Conservation (phyloP, 1,284 basidiomycete species). For the Ustilago bromivora region DNA sequence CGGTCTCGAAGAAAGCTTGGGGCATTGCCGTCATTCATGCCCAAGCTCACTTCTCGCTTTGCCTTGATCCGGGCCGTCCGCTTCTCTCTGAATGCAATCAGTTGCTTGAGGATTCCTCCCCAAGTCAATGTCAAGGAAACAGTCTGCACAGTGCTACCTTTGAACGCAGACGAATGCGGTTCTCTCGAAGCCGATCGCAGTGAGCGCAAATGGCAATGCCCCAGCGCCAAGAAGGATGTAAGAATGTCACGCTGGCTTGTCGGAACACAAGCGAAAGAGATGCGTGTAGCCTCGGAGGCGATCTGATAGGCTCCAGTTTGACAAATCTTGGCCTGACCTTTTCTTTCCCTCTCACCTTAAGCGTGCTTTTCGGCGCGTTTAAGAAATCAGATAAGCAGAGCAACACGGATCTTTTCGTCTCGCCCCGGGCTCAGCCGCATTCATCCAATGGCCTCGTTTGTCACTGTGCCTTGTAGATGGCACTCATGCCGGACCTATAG, state of each 20-base stretch:
- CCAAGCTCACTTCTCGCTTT: background rate
- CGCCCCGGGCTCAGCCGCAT: background rate
- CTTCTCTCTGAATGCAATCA: no score
- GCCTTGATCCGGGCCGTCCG: no score
- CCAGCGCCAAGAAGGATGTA: constrained; percentile 1
- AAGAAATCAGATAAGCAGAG: constrained; percentile 45
- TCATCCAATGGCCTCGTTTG: background rate
- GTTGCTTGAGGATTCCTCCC: no score
- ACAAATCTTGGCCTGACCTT: background rate
- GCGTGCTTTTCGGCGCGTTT: background rate
- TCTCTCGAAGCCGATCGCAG: background rate
- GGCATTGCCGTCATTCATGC: background rate
- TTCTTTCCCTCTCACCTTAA: background rate
- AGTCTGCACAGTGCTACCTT: background rate
- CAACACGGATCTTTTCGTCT: constrained; percentile 25
- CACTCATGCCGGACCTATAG: no score
- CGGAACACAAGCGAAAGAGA: background rate
- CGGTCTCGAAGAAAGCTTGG: background rate
- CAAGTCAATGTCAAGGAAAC: no score
- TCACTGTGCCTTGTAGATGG: background rate
- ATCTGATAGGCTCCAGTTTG: constrained; percentile 34
- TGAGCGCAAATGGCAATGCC: background rate
- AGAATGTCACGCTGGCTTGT: background rate
- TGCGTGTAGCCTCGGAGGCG: background rate
- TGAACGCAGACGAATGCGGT: background rate